phyloP scores from a whole-genome alignment of 495 filamentous ascomycete genomes.

The Corynascus novoguineensis region DNA sequence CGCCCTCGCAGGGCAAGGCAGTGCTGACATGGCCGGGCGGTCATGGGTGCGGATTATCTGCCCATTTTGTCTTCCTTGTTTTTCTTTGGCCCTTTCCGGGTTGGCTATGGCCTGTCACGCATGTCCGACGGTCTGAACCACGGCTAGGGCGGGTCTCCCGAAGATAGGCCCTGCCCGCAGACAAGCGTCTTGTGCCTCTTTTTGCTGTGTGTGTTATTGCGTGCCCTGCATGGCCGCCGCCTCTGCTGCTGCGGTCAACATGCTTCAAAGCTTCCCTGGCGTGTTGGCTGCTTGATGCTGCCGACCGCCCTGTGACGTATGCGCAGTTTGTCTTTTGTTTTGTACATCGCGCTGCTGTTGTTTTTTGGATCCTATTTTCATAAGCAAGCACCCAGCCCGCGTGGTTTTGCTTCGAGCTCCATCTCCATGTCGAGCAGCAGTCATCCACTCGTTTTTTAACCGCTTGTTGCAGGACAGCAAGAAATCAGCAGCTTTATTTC shows the following conservation, averaged over 20 bases:
- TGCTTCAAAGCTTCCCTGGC: not conserved
- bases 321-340: not conserved
- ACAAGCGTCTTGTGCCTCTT: not conserved
- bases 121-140: not conserved
- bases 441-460: not conserved
- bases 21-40: too few species aligned
- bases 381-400: not conserved
- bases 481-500: not conserved
- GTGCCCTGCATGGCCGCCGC: not conserved
- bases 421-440: not conserved
- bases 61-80: too few species aligned
- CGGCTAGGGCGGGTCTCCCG: not conserved
- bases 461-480: conserved; percentile 1
- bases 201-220: not conserved
- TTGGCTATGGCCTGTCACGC: not conserved
- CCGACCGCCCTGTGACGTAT: conserved; percentile 1
- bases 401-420: not conserved
- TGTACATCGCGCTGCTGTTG: not conserved
- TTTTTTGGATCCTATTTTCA: not conserved
- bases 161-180: not conserved
- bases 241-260: not conserved
- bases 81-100: not conserved
- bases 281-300: not conserved
- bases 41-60: not conserved
- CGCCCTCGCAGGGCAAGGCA: too few species aligned